Conservation (phyloP, 108 stramenopile genomes). For the Nannochloropsis gaditana region DNA sequence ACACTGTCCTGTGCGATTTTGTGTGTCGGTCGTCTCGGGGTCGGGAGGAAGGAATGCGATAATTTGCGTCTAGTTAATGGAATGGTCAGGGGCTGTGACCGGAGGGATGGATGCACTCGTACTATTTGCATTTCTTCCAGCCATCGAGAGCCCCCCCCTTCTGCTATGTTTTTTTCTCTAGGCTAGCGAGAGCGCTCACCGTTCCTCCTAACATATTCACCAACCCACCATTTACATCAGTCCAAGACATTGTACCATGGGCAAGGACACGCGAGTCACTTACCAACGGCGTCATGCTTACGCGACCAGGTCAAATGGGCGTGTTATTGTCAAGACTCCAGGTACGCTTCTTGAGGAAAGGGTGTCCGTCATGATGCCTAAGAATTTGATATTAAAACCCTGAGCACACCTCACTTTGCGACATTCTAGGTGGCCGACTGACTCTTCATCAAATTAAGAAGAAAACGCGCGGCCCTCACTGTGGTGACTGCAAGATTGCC, state of each 20-base stretch:
- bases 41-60: too few relatives aligned
- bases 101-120: background rate
- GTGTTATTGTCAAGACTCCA: conserved; percentile 74
- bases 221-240: conserved; percentile 14
- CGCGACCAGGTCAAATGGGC: conserved; percentile 74
- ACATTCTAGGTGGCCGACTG: conserved; percentile 64
- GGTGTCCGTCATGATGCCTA: background rate
- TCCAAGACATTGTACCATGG: conserved; percentile 42
- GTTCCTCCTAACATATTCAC: background rate
- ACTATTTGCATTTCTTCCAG: background rate
- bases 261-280: conserved; percentile 79
- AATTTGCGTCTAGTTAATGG: background rate
- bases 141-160: background rate
- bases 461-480: conserved; percentile 77
- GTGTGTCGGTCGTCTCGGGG: too few relatives aligned
- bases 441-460: conserved; percentile 80
- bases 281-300: conserved; percentile 89
- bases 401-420: background rate
- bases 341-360: conserved; percentile 38
- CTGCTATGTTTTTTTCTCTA: background rate
- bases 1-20: too few relatives aligned
- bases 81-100: background rate
- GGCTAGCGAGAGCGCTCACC: background rate
- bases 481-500: conserved; percentile 77
- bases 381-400: background rate